A percentile compares a stretch with the other conserved stretches of the same genome.
These are phyloP conservation scores for Colletotrichum phormii DNA, from an alignment of 2,329 filamentous ascomycete genomes.

Conservation along the genomic window DNA sequence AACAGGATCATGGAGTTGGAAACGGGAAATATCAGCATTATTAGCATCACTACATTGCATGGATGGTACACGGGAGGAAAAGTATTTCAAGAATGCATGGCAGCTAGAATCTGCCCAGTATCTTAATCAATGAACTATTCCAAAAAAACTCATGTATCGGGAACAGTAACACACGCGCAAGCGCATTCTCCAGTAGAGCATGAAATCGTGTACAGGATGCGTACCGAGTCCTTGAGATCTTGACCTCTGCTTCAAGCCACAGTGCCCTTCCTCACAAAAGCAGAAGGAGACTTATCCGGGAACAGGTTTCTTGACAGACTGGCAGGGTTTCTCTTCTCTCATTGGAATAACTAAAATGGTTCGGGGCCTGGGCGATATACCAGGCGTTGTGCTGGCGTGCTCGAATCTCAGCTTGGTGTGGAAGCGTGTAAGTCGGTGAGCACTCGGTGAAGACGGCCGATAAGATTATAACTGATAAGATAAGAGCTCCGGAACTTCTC, in stretches of 20 bases:
- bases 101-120: constrained; percentile 12
- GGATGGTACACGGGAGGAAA: not conserved
- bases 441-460: not conserved
- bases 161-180: too few species aligned
- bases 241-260: not conserved
- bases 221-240: not conserved
- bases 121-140: constrained; percentile 1
- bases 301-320: too few species aligned
- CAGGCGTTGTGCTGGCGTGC: not conserved
- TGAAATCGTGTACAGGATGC: too few species aligned
- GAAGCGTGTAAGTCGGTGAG: constrained; percentile 29
- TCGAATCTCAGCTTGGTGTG: not conserved
- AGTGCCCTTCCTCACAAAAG: not conserved
- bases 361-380: not conserved
- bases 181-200: too few species aligned
- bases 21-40: not conserved
- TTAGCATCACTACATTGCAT: constrained; percentile 1
- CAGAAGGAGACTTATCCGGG: not conserved
- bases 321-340: too few species aligned
- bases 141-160: too few species aligned
- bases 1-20: not conserved
- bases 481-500: constrained; percentile 30
- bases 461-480: constrained; percentile 22
- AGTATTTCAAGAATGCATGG: constrained; percentile 15
- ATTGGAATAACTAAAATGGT: not conserved